Percentiles rank a stretch among this genome's conserved stretches.
phyloP scores from a whole-genome alignment of 164 flowering plant species.

The Houttuynia cordata region DNA sequence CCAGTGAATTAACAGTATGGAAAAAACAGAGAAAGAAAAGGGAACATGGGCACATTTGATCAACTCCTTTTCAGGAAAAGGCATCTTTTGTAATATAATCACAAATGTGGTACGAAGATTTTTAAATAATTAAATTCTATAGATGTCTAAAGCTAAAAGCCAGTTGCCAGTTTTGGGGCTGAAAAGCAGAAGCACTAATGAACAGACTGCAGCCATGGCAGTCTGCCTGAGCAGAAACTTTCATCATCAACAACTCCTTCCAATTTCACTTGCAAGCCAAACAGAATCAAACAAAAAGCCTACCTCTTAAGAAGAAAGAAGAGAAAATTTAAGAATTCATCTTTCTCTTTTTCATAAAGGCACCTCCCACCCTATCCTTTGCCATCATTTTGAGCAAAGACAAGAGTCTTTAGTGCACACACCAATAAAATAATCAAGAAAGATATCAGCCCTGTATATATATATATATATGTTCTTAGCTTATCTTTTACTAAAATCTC shows the following conservation, averaged over 20 bases:
- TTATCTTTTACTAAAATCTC: neutral
- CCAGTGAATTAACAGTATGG: neutral
- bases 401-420: neutral
- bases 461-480: neutral
- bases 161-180: neutral
- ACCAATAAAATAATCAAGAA: neutral
- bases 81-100: neutral
- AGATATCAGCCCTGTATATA: neutral
- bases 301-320: conserved; percentile 5
- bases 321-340: conserved; percentile 2
- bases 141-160: neutral
- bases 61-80: neutral
- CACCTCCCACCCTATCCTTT: conserved; percentile 22
- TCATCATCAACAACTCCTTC: conserved; percentile 26
- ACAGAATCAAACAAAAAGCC: conserved; percentile 52
- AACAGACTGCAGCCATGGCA: conserved; percentile 13
- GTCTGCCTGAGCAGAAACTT: conserved; percentile 16
- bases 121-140: too few species aligned
- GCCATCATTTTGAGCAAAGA: conserved; percentile 29
- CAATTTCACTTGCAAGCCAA: conserved; percentile 21
- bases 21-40: neutral
- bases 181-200: neutral
- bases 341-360: conserved; percentile 27
- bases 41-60: neutral
- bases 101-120: neutral